phyloP scores from a whole-genome alignment of 352 stramenopile species.

The Globisporangium splendens region DNA sequence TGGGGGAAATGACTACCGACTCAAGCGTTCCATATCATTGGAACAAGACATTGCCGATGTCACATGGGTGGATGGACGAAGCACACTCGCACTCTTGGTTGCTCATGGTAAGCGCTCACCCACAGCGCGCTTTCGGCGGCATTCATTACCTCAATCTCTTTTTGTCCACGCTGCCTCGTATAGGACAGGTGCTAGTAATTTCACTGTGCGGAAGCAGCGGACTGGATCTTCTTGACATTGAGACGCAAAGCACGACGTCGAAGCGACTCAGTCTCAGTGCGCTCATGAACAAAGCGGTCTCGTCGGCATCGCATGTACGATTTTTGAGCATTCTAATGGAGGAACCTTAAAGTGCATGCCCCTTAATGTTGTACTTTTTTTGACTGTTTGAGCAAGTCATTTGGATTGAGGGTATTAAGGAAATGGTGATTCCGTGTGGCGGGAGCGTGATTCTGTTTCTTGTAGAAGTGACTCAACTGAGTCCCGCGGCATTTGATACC shows the following conservation, averaged over 20 bases:
- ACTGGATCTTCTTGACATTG: conserved; percentile 16
- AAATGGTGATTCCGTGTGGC: conserved; percentile 18
- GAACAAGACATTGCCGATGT: conserved; percentile 7
- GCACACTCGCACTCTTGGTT: conserved; percentile 25
- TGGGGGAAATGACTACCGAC: background rate
- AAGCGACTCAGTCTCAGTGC: conserved; percentile 20
- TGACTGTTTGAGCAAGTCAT: conserved; percentile 8
- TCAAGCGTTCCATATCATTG: background rate
- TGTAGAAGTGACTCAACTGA: conserved; percentile 12
- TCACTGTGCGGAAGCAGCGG: background rate
- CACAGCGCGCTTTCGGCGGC: background rate
- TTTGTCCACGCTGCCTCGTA: background rate
- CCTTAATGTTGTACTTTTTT: no score
- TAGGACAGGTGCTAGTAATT: conserved; percentile 21
- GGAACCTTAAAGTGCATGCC: no score
- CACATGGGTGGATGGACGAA: background rate
- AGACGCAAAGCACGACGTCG: conserved; percentile 14
- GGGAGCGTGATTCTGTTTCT: conserved; percentile 11
- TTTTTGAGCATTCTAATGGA: background rate
- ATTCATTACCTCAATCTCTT: background rate
- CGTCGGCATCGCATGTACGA: conserved; percentile 15
- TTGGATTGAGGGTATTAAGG: conserved; percentile 15
- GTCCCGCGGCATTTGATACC: background rate
- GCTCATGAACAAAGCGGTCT: conserved; percentile 16
- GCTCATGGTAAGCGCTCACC: conserved; percentile 16